phyloP scores from a whole-genome alignment of 352 stramenopile species.

The Aphanomyces cochlioides region DNA sequence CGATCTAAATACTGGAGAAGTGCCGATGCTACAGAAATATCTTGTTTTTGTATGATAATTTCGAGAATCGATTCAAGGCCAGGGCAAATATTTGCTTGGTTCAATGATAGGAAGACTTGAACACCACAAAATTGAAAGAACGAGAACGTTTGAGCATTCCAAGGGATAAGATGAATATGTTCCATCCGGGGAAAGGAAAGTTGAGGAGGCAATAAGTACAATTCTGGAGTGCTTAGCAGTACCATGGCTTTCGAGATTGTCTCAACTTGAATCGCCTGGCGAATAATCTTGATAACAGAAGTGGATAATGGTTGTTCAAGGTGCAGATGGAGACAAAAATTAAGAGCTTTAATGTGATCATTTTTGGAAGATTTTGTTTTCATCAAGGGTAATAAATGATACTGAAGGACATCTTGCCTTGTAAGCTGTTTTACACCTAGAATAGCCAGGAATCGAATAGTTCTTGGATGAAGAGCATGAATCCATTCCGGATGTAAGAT shows the following conservation, averaged over 20 bases:
- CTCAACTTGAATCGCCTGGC: not conserved
- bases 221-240: not conserved
- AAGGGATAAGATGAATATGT: not conserved
- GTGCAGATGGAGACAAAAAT: slow-evolving; percentile 4
- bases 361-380: not conserved
- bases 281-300: not conserved
- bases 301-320: not conserved
- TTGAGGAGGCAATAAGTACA: not conserved
- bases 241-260: not conserved
- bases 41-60: not conserved
- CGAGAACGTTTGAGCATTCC: not conserved
- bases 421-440: not conserved
- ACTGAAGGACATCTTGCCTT: not conserved
- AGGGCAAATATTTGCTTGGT: not conserved
- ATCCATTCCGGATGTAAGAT: not conserved
- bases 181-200: not conserved
- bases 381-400: not conserved
- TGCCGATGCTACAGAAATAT: slow-evolving; percentile 1
- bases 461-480: not conserved
- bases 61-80: not conserved
- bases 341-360: not conserved
- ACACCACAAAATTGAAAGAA: slow-evolving; percentile 4
- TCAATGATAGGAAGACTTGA: not conserved
- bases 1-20: slow-evolving; percentile 12
- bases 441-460: not conserved